phyloP scores from a whole-genome alignment of 352 stramenopile genomes.

The Blastocystis sp. region DNA sequence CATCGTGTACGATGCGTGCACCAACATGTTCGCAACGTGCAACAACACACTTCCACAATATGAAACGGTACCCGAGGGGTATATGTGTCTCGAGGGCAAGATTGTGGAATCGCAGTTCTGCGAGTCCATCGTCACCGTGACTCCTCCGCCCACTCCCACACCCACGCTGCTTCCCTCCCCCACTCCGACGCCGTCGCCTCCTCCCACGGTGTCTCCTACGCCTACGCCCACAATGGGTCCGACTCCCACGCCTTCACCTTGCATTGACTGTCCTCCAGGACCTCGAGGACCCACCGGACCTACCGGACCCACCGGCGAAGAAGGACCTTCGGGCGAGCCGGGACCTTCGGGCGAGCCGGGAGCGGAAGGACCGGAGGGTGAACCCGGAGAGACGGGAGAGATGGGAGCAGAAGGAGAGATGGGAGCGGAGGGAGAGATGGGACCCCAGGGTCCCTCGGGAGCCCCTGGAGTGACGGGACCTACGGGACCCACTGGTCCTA shows the following conservation, averaged over 20 bases:
- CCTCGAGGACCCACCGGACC: constrained; percentile 22
- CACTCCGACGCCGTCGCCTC: not conserved
- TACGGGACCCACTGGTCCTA: constrained; percentile 7
- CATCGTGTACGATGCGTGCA: constrained; percentile 48
- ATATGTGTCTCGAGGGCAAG: constrained; percentile 33
- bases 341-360: not conserved
- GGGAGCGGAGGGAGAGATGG: not conserved
- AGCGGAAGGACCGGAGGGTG: not conserved
- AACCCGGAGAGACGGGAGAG: not conserved
- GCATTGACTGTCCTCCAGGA: not conserved
- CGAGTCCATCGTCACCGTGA: not conserved
- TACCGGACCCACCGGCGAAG: constrained; percentile 6
- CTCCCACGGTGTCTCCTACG: not conserved
- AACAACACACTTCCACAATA: constrained; percentile 33
- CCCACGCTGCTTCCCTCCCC: not conserved
- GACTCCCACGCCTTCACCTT: not conserved
- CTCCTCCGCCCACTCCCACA: not conserved
- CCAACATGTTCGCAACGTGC: constrained; percentile 25
- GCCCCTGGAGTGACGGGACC: not conserved
- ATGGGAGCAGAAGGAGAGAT: not conserved
- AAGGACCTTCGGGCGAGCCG: not conserved
- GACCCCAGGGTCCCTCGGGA: not conserved
- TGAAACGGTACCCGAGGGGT: not conserved
- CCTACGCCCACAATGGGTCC: not conserved
- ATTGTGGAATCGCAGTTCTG: constrained; percentile 42